Conservation (phyloP, 2,329 filamentous ascomycete species). For the Talaromyces marneffei region DNA sequence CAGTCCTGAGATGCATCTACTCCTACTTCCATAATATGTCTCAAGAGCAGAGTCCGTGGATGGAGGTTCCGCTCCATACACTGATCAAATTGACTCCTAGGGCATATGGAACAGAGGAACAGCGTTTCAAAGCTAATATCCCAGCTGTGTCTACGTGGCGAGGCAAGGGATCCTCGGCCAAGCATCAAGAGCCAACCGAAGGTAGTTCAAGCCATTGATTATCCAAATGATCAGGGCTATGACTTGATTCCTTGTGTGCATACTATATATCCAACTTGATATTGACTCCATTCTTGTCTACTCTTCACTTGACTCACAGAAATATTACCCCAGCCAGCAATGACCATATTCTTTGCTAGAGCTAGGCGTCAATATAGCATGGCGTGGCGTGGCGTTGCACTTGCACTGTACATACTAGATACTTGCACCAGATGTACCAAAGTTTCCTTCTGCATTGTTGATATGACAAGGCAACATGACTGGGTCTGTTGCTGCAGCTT, state of each 20-base stretch:
- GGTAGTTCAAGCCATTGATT: slow-evolving; percentile 8
- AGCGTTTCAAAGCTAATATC: slow-evolving; percentile 83
- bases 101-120: slow-evolving; percentile 88
- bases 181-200: slow-evolving; percentile 48
- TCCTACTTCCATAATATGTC: slow-evolving; percentile 98
- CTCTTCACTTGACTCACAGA: background rate
- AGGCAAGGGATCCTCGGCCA: slow-evolving; percentile 85
- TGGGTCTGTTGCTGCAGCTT: background rate
- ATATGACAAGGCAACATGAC: background rate
- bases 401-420: slow-evolving; percentile 9
- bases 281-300: background rate
- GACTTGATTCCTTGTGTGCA: background rate
- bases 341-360: background rate
- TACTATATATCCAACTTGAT: background rate
- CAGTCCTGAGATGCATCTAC: slow-evolving; percentile 93
- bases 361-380: slow-evolving; percentile 9
- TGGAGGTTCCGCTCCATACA: slow-evolving; percentile 94
- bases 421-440: background rate
- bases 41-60: slow-evolving; percentile 91
- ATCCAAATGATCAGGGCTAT: background rate
- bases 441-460: background rate
- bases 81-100: slow-evolving; percentile 93
- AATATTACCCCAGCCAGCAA: background rate
- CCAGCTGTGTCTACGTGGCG: slow-evolving; percentile 95
- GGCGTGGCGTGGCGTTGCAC: slow-evolving; percentile 12